Percentiles rank a stretch among this genome's conserved stretches.
These are phyloP conservation scores for Cudoniella acicularis DNA, from an alignment of 495 filamentous ascomycete species.

Conservation along the genomic window DNA sequence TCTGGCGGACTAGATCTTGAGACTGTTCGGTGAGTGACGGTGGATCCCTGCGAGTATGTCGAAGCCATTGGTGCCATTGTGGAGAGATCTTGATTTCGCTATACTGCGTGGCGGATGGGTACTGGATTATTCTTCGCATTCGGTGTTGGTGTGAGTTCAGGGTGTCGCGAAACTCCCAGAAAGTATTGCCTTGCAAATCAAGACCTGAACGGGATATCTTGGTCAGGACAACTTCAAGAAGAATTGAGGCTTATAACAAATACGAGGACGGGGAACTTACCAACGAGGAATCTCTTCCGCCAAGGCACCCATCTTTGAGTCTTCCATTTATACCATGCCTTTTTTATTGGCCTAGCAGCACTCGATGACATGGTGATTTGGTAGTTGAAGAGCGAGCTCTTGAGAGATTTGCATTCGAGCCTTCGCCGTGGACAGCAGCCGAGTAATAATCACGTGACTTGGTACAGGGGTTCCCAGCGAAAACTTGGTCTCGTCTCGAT, in stretches of 20 bases:
- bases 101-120: conserved; percentile 54
- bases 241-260: not conserved
- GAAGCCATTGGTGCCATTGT: conserved; percentile 96
- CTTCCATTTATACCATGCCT: conserved; percentile 83
- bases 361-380: conserved; percentile 9
- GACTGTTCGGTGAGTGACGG: conserved; percentile 75
- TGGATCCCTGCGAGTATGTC: conserved; percentile 66
- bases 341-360: conserved; percentile 35
- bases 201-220: conserved; percentile 51
- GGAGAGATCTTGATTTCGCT: conserved; percentile 41
- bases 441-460: not conserved
- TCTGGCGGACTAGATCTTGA: conserved; percentile 62
- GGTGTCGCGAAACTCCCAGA: conserved; percentile 82
- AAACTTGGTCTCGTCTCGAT: not conserved
- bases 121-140: conserved; percentile 67
- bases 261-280: conserved; percentile 40
- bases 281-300: conserved; percentile 76
- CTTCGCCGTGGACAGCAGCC: not conserved
- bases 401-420: not conserved
- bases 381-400: not conserved
- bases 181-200: conserved; percentile 88
- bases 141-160: conserved; percentile 47
- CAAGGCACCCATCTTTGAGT: conserved; percentile 71
- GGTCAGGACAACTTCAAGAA: not conserved
- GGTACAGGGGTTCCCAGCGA: not conserved